Percentiles rank a stretch among this genome's conserved stretches.
These are phyloP conservation scores for Elsinoe ampelina DNA, from an alignment of 2,329 filamentous ascomycete genomes.

Conservation along the genomic window DNA sequence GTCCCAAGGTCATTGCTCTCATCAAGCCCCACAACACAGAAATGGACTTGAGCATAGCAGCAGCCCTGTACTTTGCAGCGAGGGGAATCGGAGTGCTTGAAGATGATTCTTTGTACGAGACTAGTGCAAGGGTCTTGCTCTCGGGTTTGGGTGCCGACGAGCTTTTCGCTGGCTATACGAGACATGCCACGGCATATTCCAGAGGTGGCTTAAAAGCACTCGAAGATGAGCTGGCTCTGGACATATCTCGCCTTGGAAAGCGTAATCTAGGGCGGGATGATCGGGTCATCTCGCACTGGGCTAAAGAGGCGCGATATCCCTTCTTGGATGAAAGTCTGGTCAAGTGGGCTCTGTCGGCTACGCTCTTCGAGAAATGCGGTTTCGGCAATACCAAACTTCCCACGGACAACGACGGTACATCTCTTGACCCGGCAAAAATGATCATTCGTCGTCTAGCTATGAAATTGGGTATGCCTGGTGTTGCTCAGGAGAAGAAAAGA, in stretches of 20 bases:
- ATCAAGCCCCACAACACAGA: constrained; percentile 95
- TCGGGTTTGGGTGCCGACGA: constrained; percentile 94
- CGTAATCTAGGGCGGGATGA: constrained; percentile 95
- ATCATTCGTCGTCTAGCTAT: constrained; percentile 68
- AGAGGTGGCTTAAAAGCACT: constrained; percentile 61
- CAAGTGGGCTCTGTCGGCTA: constrained; percentile 63
- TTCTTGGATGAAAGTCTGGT: constrained; percentile 83
- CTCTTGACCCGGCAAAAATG: constrained; percentile 70
- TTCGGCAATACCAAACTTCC: constrained; percentile 42
- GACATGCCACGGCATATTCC: constrained; percentile 69
- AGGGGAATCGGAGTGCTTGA: constrained; percentile 50
- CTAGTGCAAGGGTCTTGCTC: constrained; percentile 70
- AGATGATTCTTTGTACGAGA: constrained; percentile 43
- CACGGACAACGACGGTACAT: constrained; percentile 19
- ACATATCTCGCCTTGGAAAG: constrained; percentile 76
- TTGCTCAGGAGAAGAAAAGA: constrained; percentile 83
- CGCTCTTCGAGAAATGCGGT: constrained; percentile 80
- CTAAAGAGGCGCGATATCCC: constrained; percentile 79
- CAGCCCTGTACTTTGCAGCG: constrained; percentile 89
- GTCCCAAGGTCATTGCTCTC: constrained; percentile 59
- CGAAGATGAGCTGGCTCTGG: constrained; percentile 72
- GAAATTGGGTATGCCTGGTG: constrained; percentile 59
- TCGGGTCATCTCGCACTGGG: constrained; percentile 80
- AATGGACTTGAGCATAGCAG: constrained; percentile 94
- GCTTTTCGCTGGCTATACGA: constrained; percentile 84